Evolutionary conservation across 441 rosid species (phyloP).

Genomic region (Sinapis alba): DNA sequence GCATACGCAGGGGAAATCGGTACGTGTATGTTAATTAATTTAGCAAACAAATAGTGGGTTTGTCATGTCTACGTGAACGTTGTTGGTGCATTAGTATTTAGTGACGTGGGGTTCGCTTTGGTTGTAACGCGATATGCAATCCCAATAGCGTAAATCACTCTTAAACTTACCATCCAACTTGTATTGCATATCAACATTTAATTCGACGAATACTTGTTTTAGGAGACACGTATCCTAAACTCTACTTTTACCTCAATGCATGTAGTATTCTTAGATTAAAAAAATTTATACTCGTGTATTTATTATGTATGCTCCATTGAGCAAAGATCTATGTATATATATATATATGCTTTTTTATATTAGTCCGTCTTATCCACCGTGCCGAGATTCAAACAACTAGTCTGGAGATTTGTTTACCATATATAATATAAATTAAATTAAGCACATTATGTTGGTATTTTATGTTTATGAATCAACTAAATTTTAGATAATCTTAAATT

Average conservation of each 20-base stretch:
- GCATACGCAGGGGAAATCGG: not conserved
- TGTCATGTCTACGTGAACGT: not conserved
- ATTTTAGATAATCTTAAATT: too few relatives aligned
- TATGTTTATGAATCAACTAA: too few relatives aligned
- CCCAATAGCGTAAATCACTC: not conserved
- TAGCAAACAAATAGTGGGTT: not conserved
- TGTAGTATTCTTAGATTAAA: too few relatives aligned
- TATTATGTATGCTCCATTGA: too few relatives aligned
- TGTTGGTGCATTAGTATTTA: constrained; percentile 2
- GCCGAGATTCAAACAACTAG: too few relatives aligned
- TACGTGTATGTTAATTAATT: not conserved
- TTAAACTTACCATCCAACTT: constrained; percentile 22
- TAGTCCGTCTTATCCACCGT: too few relatives aligned
- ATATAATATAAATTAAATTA: too few relatives aligned
- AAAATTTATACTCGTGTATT: too few relatives aligned
- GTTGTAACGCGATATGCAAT: constrained; percentile 22
- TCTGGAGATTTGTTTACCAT: too few relatives aligned
- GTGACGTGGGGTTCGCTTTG: constrained; percentile 17
- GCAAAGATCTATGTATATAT: too few relatives aligned
- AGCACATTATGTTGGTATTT: too few relatives aligned
- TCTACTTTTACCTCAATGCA: not conserved
- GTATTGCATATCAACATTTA: constrained; percentile 27
- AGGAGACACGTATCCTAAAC: not conserved
- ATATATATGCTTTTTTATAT: too few relatives aligned
- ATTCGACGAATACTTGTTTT: not conserved